phyloP scores from a whole-genome alignment of 352 stramenopile genomes.

The Phytophthora sansomeana region DNA sequence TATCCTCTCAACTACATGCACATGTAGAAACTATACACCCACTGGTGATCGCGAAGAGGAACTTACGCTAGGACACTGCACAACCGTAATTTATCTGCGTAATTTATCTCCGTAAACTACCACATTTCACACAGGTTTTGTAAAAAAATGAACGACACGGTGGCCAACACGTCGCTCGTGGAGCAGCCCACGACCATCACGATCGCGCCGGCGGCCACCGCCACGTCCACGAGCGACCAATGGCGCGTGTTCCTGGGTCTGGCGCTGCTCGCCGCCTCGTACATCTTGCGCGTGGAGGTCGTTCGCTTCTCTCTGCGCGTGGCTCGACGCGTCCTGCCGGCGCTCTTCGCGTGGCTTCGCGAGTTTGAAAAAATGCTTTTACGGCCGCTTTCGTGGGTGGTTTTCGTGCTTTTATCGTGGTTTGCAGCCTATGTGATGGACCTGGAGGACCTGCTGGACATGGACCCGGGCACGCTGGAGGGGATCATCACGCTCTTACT shows the following conservation, averaged over 20 bases:
- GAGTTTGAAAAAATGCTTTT: conserved; percentile 89
- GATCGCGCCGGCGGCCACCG: background rate
- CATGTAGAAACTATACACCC: no score
- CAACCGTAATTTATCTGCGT: no score
- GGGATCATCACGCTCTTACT: conserved; percentile 70
- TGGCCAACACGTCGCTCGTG: conserved; percentile 15
- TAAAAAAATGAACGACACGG: conserved; percentile 6
- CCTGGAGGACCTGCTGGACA: conserved; percentile 48
- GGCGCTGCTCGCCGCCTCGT: conserved; percentile 68
- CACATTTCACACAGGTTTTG: background rate
- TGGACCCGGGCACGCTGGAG: conserved; percentile 52
- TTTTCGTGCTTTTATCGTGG: conserved; percentile 83
- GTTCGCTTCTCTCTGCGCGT: conserved; percentile 81
- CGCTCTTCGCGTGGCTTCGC: conserved; percentile 74
- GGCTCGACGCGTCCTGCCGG: conserved; percentile 62
- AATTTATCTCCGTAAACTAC: no score
- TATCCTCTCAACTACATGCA: no score
- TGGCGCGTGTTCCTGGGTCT: conserved; percentile 83
- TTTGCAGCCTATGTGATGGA: conserved; percentile 77
- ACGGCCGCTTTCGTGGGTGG: conserved; percentile 78
- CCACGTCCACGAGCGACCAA: conserved; percentile 45
- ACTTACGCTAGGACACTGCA: no score
- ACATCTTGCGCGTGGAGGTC: conserved; percentile 79
- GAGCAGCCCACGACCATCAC: conserved; percentile 26
- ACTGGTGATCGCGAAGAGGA: no score